Base-by-base conservation (phyloP, 768 basidiomycete genomes). In the Hygrocybe coccinea region DNA sequence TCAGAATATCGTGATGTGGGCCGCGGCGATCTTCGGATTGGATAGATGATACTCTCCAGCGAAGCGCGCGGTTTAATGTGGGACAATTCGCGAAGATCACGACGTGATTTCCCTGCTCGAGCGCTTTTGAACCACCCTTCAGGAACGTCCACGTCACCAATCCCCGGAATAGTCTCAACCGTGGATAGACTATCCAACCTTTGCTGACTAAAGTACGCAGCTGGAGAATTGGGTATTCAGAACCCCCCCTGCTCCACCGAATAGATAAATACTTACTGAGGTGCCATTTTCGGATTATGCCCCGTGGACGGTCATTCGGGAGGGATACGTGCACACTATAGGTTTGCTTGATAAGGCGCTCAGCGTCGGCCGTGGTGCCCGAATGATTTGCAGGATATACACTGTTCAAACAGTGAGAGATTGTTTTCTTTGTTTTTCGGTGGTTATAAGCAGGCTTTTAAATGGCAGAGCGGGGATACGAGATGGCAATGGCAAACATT, bases 141-240 rank as follows among this genome's bases (percentile, higher is more conserved):
- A 39, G 89, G 89, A 15, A 90, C 85, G 43, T 69, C 67, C 17
- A 84, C 71, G 67, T 86, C 82, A 39, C 84, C 83, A 57, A 90
- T 76, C 49, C 80, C 81, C 22, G 75, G 82, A 62, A 91, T 79
- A 49, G 76, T 79, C 67, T 89, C 87, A 49, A 91, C 81, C 36
- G 86, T 89, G 59, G 78, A 76, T 39, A 91, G 80, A 53, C 77
- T 76, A 65, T 88, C 85, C 56, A 91, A 73, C 54, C 79, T 86
- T 63, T 82, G 82, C 64, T 88, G 88, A 62, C 86, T 89, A 69
- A 89, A 91, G 75, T 91, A 91, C 46, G 89, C 89, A 57, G 89
- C 89, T 91, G 65, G 35, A 55, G 44, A 54, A 54, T 41, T 54
- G 50, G 60, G 54, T 25, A 65, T 59, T 52, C 56, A 45, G 50